These are phyloP conservation scores for Tirmania nivea DNA, from an alignment of 495 filamentous ascomycete species.

Conservation along the genomic window DNA sequence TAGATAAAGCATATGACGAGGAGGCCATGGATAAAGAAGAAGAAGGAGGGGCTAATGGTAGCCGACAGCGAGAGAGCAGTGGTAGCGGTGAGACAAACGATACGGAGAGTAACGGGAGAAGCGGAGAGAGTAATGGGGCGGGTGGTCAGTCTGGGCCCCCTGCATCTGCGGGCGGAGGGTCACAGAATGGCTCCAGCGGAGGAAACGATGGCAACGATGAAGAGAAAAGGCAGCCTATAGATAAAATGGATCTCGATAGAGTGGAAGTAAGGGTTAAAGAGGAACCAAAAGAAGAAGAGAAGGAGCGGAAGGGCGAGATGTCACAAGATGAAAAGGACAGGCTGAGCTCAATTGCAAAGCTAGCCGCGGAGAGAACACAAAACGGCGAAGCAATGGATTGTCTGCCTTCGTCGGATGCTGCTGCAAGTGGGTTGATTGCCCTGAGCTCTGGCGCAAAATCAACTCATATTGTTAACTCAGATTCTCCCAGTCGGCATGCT, in stretches of 20 bases:
- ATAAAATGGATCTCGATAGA: not conserved
- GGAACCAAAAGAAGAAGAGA: not conserved
- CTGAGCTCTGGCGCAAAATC: slow-evolving; percentile 10
- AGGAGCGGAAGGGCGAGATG: too few relatives aligned
- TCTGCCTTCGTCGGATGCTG: too few relatives aligned
- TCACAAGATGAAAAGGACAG: too few relatives aligned
- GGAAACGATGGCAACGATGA: not conserved
- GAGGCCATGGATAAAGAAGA: slow-evolving; percentile 2
- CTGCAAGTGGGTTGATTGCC: not conserved
- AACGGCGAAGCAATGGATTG: too few relatives aligned
- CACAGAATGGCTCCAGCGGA: not conserved
- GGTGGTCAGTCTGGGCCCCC: not conserved
- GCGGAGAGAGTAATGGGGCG: slow-evolving; percentile 1
- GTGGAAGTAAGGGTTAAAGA: not conserved
- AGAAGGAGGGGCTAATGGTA: slow-evolving; percentile 5
- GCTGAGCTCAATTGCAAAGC: too few relatives aligned
- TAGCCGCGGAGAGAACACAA: too few relatives aligned
- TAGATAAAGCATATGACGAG: slow-evolving; percentile 14
- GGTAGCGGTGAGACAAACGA: not conserved
- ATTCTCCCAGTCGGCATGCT: slow-evolving; percentile 1
- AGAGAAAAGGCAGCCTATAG: not conserved
- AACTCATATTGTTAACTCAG: slow-evolving; percentile 11
- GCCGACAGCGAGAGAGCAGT: slow-evolving; percentile 4
- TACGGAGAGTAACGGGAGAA: slow-evolving; percentile 1
- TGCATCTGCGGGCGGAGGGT: too few relatives aligned